Evolutionary conservation across 2,329 filamentous ascomycete species (phyloP).

Genomic region (Sporothrix humicola): DNA sequence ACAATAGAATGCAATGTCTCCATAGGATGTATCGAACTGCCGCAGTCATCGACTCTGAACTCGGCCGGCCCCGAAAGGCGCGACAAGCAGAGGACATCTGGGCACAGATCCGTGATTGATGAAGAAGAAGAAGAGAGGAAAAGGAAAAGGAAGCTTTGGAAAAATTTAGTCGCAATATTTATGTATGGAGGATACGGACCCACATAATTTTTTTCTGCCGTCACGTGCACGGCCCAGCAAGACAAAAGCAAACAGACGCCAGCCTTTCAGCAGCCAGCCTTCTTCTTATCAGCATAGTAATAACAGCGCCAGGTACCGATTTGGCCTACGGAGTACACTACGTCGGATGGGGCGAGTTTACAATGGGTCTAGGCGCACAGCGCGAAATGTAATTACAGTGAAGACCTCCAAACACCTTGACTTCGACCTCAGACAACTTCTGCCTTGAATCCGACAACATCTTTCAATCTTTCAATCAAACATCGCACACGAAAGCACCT

Average conservation of each 20-base stretch:
- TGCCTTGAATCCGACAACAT: too few relatives aligned
- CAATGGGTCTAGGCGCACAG: not conserved
- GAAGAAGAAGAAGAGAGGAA: conserved; percentile 46
- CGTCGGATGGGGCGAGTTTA: conserved; percentile 3
- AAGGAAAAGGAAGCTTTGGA: conserved; percentile 41
- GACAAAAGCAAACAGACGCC: not conserved
- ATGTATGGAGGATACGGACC: conserved; percentile 18
- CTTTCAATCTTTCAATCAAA: too few relatives aligned
- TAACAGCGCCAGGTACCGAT: too few relatives aligned
- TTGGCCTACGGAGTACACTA: not conserved
- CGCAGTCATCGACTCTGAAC: conserved; percentile 77
- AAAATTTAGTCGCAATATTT: conserved; percentile 34
- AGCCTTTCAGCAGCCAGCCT: not conserved
- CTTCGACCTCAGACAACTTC: not conserved
- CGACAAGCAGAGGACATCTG: conserved; percentile 71
- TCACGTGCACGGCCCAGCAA: conserved; percentile 10
- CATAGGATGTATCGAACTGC: conserved; percentile 83
- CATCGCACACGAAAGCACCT: not conserved
- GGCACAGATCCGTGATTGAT: conserved; percentile 80
- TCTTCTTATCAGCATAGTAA: not conserved
- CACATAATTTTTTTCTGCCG: conserved; percentile 12
- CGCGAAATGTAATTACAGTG: not conserved
- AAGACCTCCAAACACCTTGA: not conserved
- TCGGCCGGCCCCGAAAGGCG: conserved; percentile 45
- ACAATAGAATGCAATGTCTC: conserved; percentile 67